Base-by-base conservation (phyloP, 2,329 filamentous ascomycete species). In the Beauveria scarabaeidicola region DNA sequence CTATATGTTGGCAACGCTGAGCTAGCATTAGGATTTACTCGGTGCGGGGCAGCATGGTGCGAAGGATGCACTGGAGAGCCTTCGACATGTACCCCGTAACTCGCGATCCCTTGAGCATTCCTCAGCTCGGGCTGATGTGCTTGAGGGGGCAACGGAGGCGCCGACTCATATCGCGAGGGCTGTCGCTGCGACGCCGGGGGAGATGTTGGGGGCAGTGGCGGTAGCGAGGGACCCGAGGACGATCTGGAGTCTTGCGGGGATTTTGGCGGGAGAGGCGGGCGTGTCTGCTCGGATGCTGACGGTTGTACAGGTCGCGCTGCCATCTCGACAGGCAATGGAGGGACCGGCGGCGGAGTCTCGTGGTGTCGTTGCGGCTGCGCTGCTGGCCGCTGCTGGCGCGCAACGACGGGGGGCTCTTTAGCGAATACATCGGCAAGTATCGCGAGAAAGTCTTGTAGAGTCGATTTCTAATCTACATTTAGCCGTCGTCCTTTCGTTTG, bases 341-440 rank as follows among this genome's bases (percentile, higher is more conserved):
- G 89, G n/a, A 88, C 73, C 13, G 87, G 85, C 36, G 88, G 88
- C 52, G 86, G 84, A 60, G 78, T 75, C 29, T 69, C 75, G 38
- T 62, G 68, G 51, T 69, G 72, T 41, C 64, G 67, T 52, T 64
- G 68, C 59, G 62, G 69, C 60, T 65, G 70, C 23, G 73, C 70
- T n/a, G 73, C 68, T 15, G 72, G 72, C 48, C 79, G 77, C 67
- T 81, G 80, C 64, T 85, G 85, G 65, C 85, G 86, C 38, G 91
- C 85, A 62, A 94, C 85, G 4, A 97, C 90, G 0, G 94, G 94
- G 9, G 94, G 94, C 68, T 99, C 94, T 74, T 95, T 96, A 41
- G 91, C 88, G 70, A 99, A 99, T 23, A 97, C 80, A 58, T 94
- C 90, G 65, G 88, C 83, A 3, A 99, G 75, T 29, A 96, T 88